Evolutionary conservation across 495 filamentous ascomycete species (phyloP).

Genomic region (Geopyxis carbonaria): DNA sequence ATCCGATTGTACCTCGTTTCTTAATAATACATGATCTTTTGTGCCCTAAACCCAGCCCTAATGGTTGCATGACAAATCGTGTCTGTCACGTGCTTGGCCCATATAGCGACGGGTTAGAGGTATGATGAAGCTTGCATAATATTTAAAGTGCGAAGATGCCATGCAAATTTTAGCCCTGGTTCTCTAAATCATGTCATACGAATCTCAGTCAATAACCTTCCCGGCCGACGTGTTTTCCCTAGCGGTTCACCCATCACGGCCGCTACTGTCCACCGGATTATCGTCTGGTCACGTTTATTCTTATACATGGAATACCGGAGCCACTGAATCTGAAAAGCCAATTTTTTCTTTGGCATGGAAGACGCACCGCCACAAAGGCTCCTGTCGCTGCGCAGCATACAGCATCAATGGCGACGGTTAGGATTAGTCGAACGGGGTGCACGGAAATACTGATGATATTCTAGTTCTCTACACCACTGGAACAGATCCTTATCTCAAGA

Average conservation of each 20-base stretch:
- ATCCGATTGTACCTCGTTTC: no score
- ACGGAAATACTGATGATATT: constrained; percentile 15
- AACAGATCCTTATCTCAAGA: constrained; percentile 78
- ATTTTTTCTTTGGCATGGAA: constrained; percentile 39
- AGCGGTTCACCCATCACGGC: constrained; percentile 64
- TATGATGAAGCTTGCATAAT: no score
- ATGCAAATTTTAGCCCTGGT: no score
- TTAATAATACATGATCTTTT: no score
- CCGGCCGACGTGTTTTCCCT: constrained; percentile 77
- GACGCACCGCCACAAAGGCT: constrained; percentile 80
- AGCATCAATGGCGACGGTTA: constrained; percentile 54
- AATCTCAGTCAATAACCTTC: constrained; percentile 39
- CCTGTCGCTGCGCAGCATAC: constrained; percentile 64
- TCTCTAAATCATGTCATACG: constrained; percentile 22
- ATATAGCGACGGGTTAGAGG: no score
- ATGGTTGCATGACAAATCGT: no score
- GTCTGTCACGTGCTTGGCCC: no score
- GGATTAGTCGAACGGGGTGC: constrained; percentile 28
- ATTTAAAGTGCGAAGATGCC: no score
- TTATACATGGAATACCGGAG: constrained; percentile 57
- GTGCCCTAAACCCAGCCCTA: no score
- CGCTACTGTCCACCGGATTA: constrained; percentile 71
- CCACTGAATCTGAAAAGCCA: constrained; percentile 7
- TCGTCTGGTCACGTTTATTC: constrained; percentile 72
- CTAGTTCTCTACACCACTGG: constrained; percentile 77